Evolutionary conservation across 345 rosid species (phyloP), one percentile per base, ranked within the genome.

Genomic region (Eucalyptus pauciflora): DNA sequence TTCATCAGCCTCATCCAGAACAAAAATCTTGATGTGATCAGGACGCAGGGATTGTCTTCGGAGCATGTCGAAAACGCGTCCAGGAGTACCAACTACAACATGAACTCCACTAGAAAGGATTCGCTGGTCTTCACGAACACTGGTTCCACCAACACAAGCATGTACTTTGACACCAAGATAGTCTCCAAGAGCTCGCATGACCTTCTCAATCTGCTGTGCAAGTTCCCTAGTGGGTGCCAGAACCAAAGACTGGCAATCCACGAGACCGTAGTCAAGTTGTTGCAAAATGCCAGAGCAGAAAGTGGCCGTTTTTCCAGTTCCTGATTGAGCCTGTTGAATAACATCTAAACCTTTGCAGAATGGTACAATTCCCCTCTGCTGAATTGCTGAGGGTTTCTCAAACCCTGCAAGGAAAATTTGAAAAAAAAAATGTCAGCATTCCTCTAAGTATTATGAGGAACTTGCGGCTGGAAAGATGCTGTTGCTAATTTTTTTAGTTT

Each of bases 141-240:
- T 96, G 81, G 97, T 96, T 50, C 97, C 97, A 92, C 97, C 98
- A 43, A 96, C 98, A 92, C 98, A 95, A 67, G 97, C 96, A 92
- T 96, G 98, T 50, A 95, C 98, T 92, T 93, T 95, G 69, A 95
- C 98, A 25, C 96, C 96, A 18, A 94, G 95, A 92, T 94, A 96
- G 89, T 96, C 98, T 41, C 98, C 98, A 4, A 95, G 94, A 25
- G 97, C 98, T 83, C 98, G 93, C 98, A 96, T 96, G 87, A 94
- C 97, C 93, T 94, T 96, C 89, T 96, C 98, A 89, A 95, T 96
- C 93, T 96, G 98, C 85, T 96, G 98, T 41, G 98, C 98, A 87
- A 96, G 94, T 91, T 96, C 98, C 79, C 96, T 91, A 69, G 96
- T 95, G 11, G 98, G 98, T 50, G 98, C 98, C 91, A 96, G 87